Evolutionary conservation across 2,329 filamentous ascomycete species (phyloP).

Genomic region (Ophiocordyceps robertsii): DNA sequence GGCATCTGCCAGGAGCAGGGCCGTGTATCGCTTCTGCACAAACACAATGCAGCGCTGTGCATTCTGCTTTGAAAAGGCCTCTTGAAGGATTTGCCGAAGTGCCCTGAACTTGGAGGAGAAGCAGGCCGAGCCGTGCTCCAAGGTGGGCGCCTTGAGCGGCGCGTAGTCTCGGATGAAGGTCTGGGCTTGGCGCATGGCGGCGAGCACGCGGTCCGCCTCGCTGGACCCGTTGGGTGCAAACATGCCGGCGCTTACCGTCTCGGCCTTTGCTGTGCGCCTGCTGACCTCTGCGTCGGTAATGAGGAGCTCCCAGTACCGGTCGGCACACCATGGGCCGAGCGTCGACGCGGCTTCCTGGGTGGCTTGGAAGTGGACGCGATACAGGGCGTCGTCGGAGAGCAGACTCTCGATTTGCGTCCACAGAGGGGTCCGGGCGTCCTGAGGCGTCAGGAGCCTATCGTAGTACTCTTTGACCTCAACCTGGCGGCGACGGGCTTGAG

Average conservation of each 20-base stretch:
- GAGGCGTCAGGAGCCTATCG: slow-evolving; percentile 25
- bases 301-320: slow-evolving; percentile 64
- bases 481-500: slow-evolving; percentile 12
- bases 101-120: slow-evolving; percentile 62
- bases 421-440: slow-evolving; percentile 48
- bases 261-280: slow-evolving; percentile 39
- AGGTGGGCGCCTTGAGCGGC: neutral
- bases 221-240: slow-evolving; percentile 5
- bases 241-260: slow-evolving; percentile 27
- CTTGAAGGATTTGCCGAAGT: slow-evolving; percentile 45
- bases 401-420: slow-evolving; percentile 39
- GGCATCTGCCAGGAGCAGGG: slow-evolving; percentile 56
- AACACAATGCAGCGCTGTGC: slow-evolving; percentile 66
- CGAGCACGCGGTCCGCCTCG: slow-evolving; percentile 32
- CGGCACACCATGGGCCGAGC: slow-evolving; percentile 74
- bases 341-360: slow-evolving; percentile 46
- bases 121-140: slow-evolving; percentile 11
- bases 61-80: slow-evolving; percentile 49
- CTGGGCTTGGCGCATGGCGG: slow-evolving; percentile 44
- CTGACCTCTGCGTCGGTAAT: slow-evolving; percentile 48
- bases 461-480: slow-evolving; percentile 40
- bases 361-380: slow-evolving; percentile 46
- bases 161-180: slow-evolving; percentile 37
- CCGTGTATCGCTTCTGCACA: slow-evolving; percentile 66
- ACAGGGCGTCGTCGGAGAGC: slow-evolving; percentile 25